Percentiles rank a stretch among this genome's conserved stretches.
These are phyloP conservation scores for Sisymbrium irio DNA, from an alignment of 345 rosid species.

Conservation along the genomic window DNA sequence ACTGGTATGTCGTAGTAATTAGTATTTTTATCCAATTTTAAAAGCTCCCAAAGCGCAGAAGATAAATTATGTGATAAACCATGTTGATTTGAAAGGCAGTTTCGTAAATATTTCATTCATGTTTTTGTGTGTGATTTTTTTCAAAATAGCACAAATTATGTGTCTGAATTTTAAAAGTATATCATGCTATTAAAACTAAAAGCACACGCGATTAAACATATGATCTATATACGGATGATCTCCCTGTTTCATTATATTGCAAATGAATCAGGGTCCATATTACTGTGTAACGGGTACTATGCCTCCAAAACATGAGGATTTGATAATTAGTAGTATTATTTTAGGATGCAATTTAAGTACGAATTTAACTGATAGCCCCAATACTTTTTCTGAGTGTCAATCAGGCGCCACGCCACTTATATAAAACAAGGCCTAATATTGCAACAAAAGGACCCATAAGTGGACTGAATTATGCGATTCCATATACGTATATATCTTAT, in stretches of 20 bases:
- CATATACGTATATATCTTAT: neutral
- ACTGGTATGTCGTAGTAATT: neutral
- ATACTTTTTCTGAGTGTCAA: conserved; percentile 12
- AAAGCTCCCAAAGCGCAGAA: neutral
- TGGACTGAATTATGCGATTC: conserved; percentile 17
- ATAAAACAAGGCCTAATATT: neutral
- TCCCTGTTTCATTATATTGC: neutral
- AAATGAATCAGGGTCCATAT: neutral
- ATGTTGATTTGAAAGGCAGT: too few relatives aligned
- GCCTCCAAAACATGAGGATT: neutral
- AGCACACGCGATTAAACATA: neutral
- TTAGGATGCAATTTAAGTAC: neutral
- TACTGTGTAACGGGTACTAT: neutral
- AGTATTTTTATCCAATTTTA: neutral
- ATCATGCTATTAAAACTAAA: neutral
- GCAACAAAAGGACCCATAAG: conserved; percentile 16
- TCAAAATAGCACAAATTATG: too few relatives aligned
- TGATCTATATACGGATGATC: neutral
- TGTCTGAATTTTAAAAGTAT: too few relatives aligned
- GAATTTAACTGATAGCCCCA: neutral
- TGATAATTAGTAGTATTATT: neutral
- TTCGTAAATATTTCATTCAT: too few relatives aligned
- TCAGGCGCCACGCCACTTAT: conserved; percentile 28
- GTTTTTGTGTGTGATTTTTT: too few relatives aligned
- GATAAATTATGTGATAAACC: neutral